Evolutionary conservation across 2,329 filamentous ascomycete species (phyloP).

Genomic region (Purpureocillium lavendulum): DNA sequence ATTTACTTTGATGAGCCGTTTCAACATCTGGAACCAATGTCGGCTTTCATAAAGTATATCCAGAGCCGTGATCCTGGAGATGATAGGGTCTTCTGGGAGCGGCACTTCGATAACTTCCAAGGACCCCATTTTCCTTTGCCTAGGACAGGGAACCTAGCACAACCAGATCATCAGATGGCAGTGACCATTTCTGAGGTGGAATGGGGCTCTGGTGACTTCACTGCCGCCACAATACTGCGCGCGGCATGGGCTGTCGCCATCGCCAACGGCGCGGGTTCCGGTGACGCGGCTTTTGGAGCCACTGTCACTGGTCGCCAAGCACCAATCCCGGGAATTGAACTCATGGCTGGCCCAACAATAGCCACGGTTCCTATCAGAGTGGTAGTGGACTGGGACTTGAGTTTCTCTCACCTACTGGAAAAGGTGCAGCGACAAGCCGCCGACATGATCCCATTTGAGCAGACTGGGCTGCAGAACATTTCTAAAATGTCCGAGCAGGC

Average conservation of each 20-base stretch:
- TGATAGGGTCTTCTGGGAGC: constrained; percentile 29
- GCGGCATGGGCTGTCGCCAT: constrained; percentile 24
- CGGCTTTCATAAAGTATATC: constrained; percentile 33
- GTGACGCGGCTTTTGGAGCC: constrained; percentile 20
- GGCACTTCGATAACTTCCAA: constrained; percentile 22
- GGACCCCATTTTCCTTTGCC: constrained; percentile 6
- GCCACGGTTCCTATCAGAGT: constrained; percentile 16
- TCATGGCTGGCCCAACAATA: constrained; percentile 18
- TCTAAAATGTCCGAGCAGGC: constrained; percentile 5
- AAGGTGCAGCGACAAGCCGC: constrained; percentile 14
- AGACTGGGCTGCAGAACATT: constrained; percentile 21
- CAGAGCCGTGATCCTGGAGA: constrained; percentile 16
- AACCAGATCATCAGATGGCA: constrained; percentile 2
- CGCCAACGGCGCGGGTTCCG: constrained; percentile 22
- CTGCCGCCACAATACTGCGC: constrained; percentile 13
- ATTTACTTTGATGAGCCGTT: constrained; percentile 7
- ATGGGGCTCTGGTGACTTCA: constrained; percentile 8
- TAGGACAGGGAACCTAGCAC: constrained; percentile 3
- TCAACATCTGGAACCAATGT: constrained; percentile 14
- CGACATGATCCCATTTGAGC: constrained; percentile 18
- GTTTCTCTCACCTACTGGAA: neutral
- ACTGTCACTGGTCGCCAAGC: constrained; percentile 18
- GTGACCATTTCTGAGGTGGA: constrained; percentile 2
- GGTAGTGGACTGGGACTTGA: constrained; percentile 3
- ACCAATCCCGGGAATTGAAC: constrained; percentile 14